Percentiles rank a stretch among this genome's conserved stretches.
These are phyloP conservation scores for Strobilomyces confusus DNA, from an alignment of 768 basidiomycete species.

Conservation along the genomic window DNA sequence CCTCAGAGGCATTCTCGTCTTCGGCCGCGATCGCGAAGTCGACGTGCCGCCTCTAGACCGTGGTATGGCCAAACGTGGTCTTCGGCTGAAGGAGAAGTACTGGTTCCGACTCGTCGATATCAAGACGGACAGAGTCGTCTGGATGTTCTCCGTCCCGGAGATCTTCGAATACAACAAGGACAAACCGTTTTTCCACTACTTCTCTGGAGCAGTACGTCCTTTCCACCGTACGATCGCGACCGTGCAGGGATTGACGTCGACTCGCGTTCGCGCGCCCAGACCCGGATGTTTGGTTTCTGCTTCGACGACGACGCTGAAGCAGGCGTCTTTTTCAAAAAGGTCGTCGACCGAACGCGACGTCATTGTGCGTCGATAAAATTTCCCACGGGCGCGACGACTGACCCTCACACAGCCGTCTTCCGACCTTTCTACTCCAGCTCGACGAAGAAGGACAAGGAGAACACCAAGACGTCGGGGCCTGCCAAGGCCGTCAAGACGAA, in stretches of 20 bases:
- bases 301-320: slow-evolving; percentile 63
- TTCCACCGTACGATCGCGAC: neutral
- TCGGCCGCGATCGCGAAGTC: slow-evolving; percentile 38
- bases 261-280: slow-evolving; percentile 8
- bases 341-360: slow-evolving; percentile 48
- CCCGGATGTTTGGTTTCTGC: slow-evolving; percentile 51
- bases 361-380: slow-evolving; percentile 25
- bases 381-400: neutral
- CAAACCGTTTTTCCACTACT: slow-evolving; percentile 89
- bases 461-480: slow-evolving; percentile 36
- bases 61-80: slow-evolving; percentile 17
- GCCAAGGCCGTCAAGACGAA: slow-evolving; percentile 28
- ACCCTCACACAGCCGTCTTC: slow-evolving; percentile 20
- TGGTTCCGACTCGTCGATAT: slow-evolving; percentile 67
- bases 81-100: slow-evolving; percentile 35
- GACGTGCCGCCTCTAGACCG: slow-evolving; percentile 20
- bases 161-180: slow-evolving; percentile 73
- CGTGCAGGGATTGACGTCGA: neutral
- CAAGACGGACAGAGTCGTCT: slow-evolving; percentile 54
- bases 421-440: slow-evolving; percentile 28
- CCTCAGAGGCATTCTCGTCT: slow-evolving; percentile 56
- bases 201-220: slow-evolving; percentile 73
- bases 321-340: slow-evolving; percentile 55
- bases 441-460: slow-evolving; percentile 20
- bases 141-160: slow-evolving; percentile 62